These are phyloP conservation scores for Echria macrotheca DNA, from an alignment of 495 filamentous ascomycete genomes.

Conservation along the genomic window DNA sequence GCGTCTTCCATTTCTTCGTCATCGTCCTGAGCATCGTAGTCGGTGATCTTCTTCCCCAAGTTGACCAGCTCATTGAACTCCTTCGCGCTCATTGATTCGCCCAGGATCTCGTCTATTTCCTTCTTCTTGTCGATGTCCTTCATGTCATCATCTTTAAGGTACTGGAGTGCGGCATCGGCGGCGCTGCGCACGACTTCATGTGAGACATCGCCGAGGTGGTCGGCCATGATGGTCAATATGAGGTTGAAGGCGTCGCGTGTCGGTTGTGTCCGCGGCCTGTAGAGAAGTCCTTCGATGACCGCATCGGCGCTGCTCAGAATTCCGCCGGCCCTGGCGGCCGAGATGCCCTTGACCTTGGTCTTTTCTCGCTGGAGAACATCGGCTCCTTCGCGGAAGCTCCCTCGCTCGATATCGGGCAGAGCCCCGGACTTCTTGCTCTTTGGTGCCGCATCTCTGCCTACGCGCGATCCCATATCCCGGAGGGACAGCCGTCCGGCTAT, in stretches of 20 bases:
- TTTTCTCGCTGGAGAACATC: slow-evolving; percentile 84
- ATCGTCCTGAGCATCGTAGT: slow-evolving; percentile 96
- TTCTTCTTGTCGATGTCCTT: slow-evolving; percentile 99
- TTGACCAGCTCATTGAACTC: slow-evolving; percentile 97
- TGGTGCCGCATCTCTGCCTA: slow-evolving; percentile 71
- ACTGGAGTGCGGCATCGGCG: slow-evolving; percentile 88
- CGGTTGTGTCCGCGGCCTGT: slow-evolving; percentile 84
- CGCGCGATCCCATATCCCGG: slow-evolving; percentile 85
- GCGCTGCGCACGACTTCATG: slow-evolving; percentile 89
- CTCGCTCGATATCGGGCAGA: slow-evolving; percentile 65
- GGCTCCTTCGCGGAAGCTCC: slow-evolving; percentile 74
- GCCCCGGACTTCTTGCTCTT: slow-evolving; percentile 68
- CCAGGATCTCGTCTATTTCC: slow-evolving; percentile 89
- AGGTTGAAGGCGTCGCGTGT: slow-evolving; percentile 95
- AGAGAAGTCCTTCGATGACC: slow-evolving; percentile 73
- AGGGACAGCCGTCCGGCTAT: slow-evolving; percentile 90
- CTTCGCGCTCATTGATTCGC: slow-evolving; percentile 73
- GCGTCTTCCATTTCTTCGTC: slow-evolving; percentile 80
- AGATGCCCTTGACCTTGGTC: slow-evolving; percentile 77
- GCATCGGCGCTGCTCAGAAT: slow-evolving; percentile 83
- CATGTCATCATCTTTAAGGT: slow-evolving; percentile 88
- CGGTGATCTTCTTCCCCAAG: slow-evolving; percentile 97
- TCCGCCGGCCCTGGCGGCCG: slow-evolving; percentile 65
- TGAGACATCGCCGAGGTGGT: slow-evolving; percentile 86
- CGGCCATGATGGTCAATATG: slow-evolving; percentile 84